Evolutionary conservation across 2,329 filamentous ascomycete genomes (phyloP), one percentile per base, ranked within the genome.

Genomic region (Ceratocystis cubensis): DNA sequence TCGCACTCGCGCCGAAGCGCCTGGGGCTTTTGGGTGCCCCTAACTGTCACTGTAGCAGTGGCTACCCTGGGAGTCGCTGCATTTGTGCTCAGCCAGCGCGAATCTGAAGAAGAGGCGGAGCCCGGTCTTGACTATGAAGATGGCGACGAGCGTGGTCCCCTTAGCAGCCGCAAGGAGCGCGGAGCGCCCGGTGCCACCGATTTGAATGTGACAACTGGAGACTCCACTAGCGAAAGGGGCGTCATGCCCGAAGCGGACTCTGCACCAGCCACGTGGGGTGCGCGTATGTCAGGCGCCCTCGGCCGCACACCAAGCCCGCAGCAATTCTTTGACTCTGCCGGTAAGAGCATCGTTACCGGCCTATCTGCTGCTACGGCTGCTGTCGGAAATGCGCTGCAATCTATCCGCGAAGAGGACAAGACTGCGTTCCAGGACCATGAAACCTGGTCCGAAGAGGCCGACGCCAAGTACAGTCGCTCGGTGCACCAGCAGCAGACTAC

Each of bases 81-180:
- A 67, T 97, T 93, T 93, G 85, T 92, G 69, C 96, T 91, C 91
- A 95, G 88, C 75, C 91, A 96, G 77, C 87, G 90, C 72, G 87
- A 89, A 70, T 83, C 87, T 67, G 87, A 90, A 65, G 87, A 91
- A 33, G 82, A 85, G 65, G 81, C 84, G 67, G 81, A 78, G 71
- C 79, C 80, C 66, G 79, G 79, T 69, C 75, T 80, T 69, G 78
- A 79, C 74, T 78, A 78, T 69, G 75, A 75, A 67, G 74, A 74
- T 69, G 74, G 80, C 67, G 80, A 83, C 71, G 82, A 83, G 70
- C 66, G 48, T 33, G 56, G 59, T 6, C 37, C 46, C 17, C 33
- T 53, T 20, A 13, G 33, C n/a, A 57, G 17, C 30, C 62, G 20
- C 41, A 62, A 44, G 25, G 59, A 66, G 28, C 66, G 64, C 25